These are phyloP conservation scores for Aspergillus haitiensis DNA, from an alignment of 495 filamentous ascomycete species.

Conservation along the genomic window DNA sequence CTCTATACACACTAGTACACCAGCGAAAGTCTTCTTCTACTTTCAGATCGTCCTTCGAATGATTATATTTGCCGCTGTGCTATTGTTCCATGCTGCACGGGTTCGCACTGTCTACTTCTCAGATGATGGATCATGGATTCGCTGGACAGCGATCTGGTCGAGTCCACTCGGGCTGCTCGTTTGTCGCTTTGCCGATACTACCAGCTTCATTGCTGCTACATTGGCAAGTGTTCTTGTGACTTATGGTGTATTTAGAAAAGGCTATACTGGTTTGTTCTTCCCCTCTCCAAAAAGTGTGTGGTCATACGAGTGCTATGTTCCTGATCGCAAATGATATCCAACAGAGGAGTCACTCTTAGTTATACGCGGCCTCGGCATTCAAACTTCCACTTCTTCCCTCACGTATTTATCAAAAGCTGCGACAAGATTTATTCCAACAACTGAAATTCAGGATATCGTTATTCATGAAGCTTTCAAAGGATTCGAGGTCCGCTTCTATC, in stretches of 20 bases:
- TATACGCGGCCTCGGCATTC: constrained; percentile 85
- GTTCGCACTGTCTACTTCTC: constrained; percentile 31
- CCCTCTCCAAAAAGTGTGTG: not conserved
- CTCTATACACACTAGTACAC: constrained; percentile 54
- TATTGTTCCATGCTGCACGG: constrained; percentile 44
- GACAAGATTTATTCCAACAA: constrained; percentile 91
- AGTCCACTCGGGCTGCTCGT: constrained; percentile 30
- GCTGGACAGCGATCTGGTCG: constrained; percentile 39
- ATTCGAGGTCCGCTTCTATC: constrained; percentile 86
- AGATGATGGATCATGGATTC: constrained; percentile 26
- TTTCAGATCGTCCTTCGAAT: constrained; percentile 51
- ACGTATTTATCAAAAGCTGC: constrained; percentile 63
- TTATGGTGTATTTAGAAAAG: constrained; percentile 51
- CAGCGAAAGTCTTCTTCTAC: constrained; percentile 54
- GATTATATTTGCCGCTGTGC: constrained; percentile 41
- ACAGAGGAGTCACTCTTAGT: constrained; percentile 84
- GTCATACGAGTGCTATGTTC: not conserved
- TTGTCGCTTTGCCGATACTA: constrained; percentile 39
- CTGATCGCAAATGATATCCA: constrained; percentile 27
- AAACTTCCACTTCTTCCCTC: constrained; percentile 70
- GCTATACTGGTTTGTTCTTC: constrained; percentile 46
- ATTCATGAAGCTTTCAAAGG: constrained; percentile 95
- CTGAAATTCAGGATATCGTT: constrained; percentile 84
- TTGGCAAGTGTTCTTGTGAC: constrained; percentile 35
- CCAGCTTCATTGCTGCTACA: constrained; percentile 34